These are phyloP conservation scores for Rickenella mellea DNA, from an alignment of 768 basidiomycete genomes.

Conservation along the genomic window DNA sequence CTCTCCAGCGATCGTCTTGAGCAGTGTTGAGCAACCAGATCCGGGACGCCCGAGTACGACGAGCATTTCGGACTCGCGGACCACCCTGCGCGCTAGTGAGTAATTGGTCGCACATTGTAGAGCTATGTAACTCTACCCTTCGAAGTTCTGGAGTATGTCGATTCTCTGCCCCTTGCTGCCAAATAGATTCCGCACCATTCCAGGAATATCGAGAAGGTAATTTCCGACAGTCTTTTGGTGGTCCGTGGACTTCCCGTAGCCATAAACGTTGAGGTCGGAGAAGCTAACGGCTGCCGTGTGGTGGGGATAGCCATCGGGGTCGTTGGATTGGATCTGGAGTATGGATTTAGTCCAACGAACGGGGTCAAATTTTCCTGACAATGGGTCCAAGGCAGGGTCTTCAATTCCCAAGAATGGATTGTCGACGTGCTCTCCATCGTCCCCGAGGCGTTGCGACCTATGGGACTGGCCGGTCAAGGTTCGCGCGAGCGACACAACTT, in stretches of 20 bases:
- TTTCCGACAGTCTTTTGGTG: conserved; percentile 34
- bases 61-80: conserved; percentile 69
- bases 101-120: background rate
- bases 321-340: conserved; percentile 15
- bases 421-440: no score
- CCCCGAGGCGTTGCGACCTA: no score
- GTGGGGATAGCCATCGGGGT: conserved; percentile 16
- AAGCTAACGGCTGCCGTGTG: conserved; percentile 28
- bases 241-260: conserved; percentile 22
- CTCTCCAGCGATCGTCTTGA: conserved; percentile 39
- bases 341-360: conserved; percentile 23
- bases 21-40: conserved; percentile 34
- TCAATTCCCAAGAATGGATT: conserved; percentile 18
- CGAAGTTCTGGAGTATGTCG: conserved; percentile 51
- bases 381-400: conserved; percentile 25
- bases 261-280: conserved; percentile 24
- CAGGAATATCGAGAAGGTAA: conserved; percentile 15
- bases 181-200: conserved; percentile 6
- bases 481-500: no score
- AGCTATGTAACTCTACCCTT: no score
- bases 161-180: conserved; percentile 16
- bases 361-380: conserved; percentile 23
- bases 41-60: conserved; percentile 34
- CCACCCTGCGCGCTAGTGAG: conserved; percentile 15
- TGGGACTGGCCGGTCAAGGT: no score